Evolutionary conservation across 495 filamentous ascomycete genomes (phyloP).

Genomic region (Neurospora pannonica): DNA sequence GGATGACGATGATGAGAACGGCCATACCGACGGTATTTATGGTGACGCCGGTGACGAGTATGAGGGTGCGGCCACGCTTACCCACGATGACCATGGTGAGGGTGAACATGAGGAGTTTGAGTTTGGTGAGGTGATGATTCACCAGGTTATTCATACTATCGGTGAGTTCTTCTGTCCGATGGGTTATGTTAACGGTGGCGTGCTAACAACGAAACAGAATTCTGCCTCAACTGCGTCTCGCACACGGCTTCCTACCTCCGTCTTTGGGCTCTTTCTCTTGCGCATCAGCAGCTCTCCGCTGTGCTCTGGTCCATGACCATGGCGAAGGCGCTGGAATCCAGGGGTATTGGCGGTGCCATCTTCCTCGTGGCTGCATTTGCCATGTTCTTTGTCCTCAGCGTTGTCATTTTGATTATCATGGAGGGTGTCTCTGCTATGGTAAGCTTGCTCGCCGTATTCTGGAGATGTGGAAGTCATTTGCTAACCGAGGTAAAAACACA

Average conservation of each 20-base stretch:
- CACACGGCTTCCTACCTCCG: conserved; percentile 98
- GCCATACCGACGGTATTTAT: conserved; percentile 45
- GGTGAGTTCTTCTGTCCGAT: conserved; percentile 41
- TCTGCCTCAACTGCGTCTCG: conserved; percentile 97
- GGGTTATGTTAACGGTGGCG: neutral
- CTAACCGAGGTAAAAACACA: conserved; percentile 4
- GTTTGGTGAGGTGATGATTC: conserved; percentile 93
- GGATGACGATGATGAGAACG: conserved; percentile 66
- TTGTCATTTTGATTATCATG: conserved; percentile 58
- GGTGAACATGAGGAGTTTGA: conserved; percentile 93
- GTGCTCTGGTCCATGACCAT: conserved; percentile 98
- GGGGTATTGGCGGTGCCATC: conserved; percentile 61
- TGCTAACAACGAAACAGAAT: conserved; percentile 48
- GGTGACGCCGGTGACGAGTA: conserved; percentile 64
- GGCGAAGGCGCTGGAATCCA: conserved; percentile 56
- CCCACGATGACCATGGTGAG: conserved; percentile 60
- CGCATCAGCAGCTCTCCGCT: conserved; percentile 92
- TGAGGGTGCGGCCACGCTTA: conserved; percentile 85
- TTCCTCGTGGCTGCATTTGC: conserved; percentile 72
- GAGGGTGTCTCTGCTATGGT: conserved; percentile 43
- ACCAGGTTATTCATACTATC: conserved; percentile 98
- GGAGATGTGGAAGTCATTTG: neutral
- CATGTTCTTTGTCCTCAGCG: conserved; percentile 78
- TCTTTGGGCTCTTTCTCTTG: conserved; percentile 94
- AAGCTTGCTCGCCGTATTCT: conserved; percentile 12